Base-by-base conservation (phyloP, 2,329 filamentous ascomycete genomes). In the Fusarium cyanostomum region DNA sequence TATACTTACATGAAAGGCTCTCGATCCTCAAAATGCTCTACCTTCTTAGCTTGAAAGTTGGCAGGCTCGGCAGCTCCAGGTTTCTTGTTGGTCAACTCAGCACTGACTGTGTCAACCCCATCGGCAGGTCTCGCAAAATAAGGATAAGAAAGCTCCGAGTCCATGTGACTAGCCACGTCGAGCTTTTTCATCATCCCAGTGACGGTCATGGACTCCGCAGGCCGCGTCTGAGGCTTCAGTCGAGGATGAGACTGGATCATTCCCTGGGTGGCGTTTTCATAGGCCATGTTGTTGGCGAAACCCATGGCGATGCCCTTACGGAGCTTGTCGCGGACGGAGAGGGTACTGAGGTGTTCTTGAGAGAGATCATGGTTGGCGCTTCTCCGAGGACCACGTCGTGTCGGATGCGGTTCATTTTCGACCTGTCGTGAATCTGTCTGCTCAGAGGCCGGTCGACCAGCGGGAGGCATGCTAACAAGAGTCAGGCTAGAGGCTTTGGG, bases 251-350 rank as follows among this genome's bases (percentile, higher is more conserved):
- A 12, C 12, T 59, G 33, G 30, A 52, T 9, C 10, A 21, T 50
- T 15, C 38, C 35, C 5, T 11, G 21, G 2, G 49, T 28, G 11
- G 39, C 21, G 7, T 45, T 54, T n/a, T 21, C 45, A n/a, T 49
- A 28, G 12, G 49, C 35, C 16, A 52, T 15, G 7, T 34, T 46
- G 13, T 52, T 63, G 33, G 57, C 62, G 12, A 69, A 59, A n/a
- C 62, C 39, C 50, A 55, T 61, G 11, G 59, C 50, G 49, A 69
- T 54, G 7, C 67, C 67, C 41, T 66, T 67, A 28, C 35, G 52
- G n/a, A 68, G 50, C 26, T 66, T 68, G 21, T 68, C 67, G 7
- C 50, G 33, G 10, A 62, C 42, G 9, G 56, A 59, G 4, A 68
- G 54, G 4, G 41, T 52, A 28, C 38, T 42, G 24, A 64, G 56